Evolutionary conservation across 495 filamentous ascomycete species (phyloP).

Genomic region (Aspergillus egyptiacus): DNA sequence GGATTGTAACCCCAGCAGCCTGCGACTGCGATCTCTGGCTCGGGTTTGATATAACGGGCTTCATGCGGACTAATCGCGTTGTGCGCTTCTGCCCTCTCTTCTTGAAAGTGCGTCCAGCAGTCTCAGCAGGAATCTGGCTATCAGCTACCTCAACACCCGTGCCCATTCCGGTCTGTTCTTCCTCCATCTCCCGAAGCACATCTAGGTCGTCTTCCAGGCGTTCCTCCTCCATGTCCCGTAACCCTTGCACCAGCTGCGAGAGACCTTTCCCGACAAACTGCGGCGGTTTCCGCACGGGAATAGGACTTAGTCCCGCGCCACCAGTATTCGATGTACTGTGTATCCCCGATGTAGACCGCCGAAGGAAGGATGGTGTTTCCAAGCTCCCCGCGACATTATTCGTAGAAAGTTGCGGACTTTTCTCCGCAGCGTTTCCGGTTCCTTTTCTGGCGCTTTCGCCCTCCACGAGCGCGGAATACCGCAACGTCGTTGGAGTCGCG

Average conservation of each 20-base stretch:
- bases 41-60: conserved; percentile 35
- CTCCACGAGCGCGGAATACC: conserved; percentile 42
- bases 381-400: conserved; percentile 10
- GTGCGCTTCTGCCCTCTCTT: conserved; percentile 91
- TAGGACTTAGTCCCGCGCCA: conserved; percentile 36
- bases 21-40: conserved; percentile 10
- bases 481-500: conserved; percentile 53
- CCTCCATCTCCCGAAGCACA: conserved; percentile 73
- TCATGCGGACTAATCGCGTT: conserved; percentile 73
- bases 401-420: background rate
- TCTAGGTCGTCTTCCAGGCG: conserved; percentile 73
- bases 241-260: conserved; percentile 68
- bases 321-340: conserved; percentile 17
- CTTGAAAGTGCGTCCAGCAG: conserved; percentile 63
- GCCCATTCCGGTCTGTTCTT: conserved; percentile 32
- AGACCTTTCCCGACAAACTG: conserved; percentile 67
- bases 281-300: conserved; percentile 49
- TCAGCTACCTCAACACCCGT: conserved; percentile 51
- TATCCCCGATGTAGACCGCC: conserved; percentile 44
- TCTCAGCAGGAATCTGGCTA: conserved; percentile 49
- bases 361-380: conserved; percentile 69
- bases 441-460: conserved; percentile 6
- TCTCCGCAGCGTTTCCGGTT: conserved; percentile 11
- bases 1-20: background rate
- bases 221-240: conserved; percentile 77